Base-by-base conservation (phyloP, 768 basidiomycete genomes). In the Pleurotus djamor region DNA sequence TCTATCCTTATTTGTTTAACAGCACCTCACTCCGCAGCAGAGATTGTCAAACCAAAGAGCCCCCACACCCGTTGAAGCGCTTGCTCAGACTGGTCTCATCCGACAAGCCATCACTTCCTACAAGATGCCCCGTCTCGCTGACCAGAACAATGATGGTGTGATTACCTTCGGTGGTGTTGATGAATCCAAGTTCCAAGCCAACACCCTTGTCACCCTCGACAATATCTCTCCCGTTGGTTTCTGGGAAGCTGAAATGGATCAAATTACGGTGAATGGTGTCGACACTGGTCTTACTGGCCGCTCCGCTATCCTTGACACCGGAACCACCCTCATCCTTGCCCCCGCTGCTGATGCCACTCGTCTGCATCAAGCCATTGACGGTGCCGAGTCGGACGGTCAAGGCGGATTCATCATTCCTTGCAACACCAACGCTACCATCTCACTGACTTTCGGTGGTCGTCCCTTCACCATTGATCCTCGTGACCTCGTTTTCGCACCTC, bases 151-250 rank as follows among this genome's bases (percentile, higher is more conserved):
- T 64, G 88, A 92, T 64, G 92, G 92, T 52, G 81, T 92, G 72
- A 81, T 94, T 60, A 92, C 92, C 6, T 90, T 95, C 62, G 93
- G 81, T 36, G 88, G 81, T 10, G 79, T 92, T 36, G 90, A 94
- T 71, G 10, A 73, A 7, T 76, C 81, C 61, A 92, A 93, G 72
- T 91, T 92, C 69, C 80, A 86, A 63, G 58, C 78, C 5, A 60
- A 65, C 14, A 86, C 89, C 2, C 76, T 91, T 38, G 77, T 82
- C 45, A 84, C 82, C 0, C 58, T 92, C 52, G 65, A 71, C 56
- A 92, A 91, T 64, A 83, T 90, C 69, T 91, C 83, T 71, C 48
- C 61, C 5, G 61, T 77, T 28, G 91, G 92, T 41, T 95, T 94
- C 77, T 95, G 93, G 94, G 89, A 93, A 76, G 87, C 78, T 13